Conservation (phyloP, 208 protist genomes). For the Leishmania major region DNA sequence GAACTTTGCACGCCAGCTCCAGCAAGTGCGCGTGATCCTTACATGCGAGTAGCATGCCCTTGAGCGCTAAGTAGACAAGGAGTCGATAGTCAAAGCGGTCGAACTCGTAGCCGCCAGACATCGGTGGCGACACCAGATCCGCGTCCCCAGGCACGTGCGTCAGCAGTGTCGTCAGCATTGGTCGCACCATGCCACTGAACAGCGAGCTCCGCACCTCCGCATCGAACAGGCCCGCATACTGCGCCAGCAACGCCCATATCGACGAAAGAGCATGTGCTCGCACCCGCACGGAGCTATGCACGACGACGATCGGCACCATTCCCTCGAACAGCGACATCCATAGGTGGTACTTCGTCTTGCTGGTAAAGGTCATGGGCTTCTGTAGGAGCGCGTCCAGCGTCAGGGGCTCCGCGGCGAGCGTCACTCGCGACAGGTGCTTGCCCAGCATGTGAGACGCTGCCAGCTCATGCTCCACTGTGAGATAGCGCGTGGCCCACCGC, state of each 20-base stretch:
- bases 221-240: constrained; percentile 63
- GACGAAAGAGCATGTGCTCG: constrained; percentile 68
- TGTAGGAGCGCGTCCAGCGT: constrained; percentile 42
- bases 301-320: constrained; percentile 70
- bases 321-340: constrained; percentile 87
- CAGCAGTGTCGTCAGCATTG: constrained; percentile 59
- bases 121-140: constrained; percentile 20
- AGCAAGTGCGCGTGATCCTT: constrained; percentile 40
- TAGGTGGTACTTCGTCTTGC: constrained; percentile 75
- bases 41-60: constrained; percentile 74
- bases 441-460: constrained; percentile 28
- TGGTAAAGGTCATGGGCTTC: constrained; percentile 49
- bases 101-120: constrained; percentile 13
- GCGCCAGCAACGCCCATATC: constrained; percentile 57
- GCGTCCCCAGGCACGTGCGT: constrained; percentile 38
- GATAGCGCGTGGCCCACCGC: constrained; percentile 63
- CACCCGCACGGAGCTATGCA: constrained; percentile 73
- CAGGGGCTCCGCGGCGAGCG: constrained; percentile 52
- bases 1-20: constrained; percentile 47
- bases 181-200: constrained; percentile 67
- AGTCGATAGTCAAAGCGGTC: constrained; percentile 76
- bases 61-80: constrained; percentile 63
- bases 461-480: constrained; percentile 49
- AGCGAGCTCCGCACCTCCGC: constrained; percentile 64
- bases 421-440: constrained; percentile 46